phyloP scores from a whole-genome alignment of 345 rosid genomes.

The Trapa bicornis region DNA sequence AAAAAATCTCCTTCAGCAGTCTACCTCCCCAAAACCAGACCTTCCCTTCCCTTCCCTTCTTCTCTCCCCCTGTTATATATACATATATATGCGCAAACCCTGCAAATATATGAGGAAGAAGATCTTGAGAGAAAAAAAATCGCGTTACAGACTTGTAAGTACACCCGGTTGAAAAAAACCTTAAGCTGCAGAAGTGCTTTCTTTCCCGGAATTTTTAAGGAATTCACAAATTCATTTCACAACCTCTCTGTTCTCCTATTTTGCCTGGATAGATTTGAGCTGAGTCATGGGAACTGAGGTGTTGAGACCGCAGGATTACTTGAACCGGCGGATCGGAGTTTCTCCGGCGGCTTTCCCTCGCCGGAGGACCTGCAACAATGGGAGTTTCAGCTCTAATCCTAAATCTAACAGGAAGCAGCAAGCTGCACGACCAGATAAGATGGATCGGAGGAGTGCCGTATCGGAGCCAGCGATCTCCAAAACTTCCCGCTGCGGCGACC shows the following conservation, averaged over 20 bases:
- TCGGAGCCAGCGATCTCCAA: conserved; percentile 26
- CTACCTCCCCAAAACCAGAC: not conserved
- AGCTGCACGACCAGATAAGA: conserved; percentile 14
- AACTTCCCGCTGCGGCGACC: conserved; percentile 22
- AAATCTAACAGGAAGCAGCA: conserved; percentile 22
- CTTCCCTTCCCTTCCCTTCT: not conserved
- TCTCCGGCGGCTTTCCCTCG: conserved; percentile 33
- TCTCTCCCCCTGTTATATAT: conserved; percentile 1
- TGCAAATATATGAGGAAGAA: conserved; percentile 3
- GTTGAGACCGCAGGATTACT: conserved; percentile 62
- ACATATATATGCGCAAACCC: no score
- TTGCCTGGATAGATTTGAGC: not conserved
- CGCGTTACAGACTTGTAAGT: not conserved
- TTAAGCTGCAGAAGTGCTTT: not conserved
- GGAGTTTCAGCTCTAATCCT: conserved; percentile 6
- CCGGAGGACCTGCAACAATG: conserved; percentile 30
- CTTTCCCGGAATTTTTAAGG: not conserved
- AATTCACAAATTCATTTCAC: not conserved
- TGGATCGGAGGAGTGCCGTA: conserved; percentile 16
- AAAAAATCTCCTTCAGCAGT: not conserved
- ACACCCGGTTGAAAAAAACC: not conserved
- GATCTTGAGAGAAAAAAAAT: conserved; percentile 6
- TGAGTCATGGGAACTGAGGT: conserved; percentile 66
- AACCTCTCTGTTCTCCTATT: not conserved
- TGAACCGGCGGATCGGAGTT: conserved; percentile 30